A percentile compares a stretch with the other conserved stretches of the same genome.
Conservation (phyloP, 2,329 filamentous ascomycete species). For the Colletotrichum lentis region DNA sequence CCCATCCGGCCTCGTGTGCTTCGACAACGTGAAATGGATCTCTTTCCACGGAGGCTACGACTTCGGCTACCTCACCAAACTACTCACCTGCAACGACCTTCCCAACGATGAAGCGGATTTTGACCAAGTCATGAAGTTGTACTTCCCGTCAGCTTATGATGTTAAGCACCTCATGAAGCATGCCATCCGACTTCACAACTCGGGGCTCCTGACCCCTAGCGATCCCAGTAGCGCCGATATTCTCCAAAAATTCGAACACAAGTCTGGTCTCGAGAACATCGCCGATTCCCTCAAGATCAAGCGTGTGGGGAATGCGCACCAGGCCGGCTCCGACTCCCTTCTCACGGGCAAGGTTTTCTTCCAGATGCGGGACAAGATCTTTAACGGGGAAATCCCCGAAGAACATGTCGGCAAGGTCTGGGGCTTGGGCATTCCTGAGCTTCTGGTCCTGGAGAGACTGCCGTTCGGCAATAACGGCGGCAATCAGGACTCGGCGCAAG, state of each 20-base stretch:
- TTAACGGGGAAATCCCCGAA: slow-evolving; percentile 80
- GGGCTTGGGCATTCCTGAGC: slow-evolving; percentile 81
- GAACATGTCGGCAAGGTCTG: slow-evolving; percentile 92
- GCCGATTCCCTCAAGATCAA: slow-evolving; percentile 93
- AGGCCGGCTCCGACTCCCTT: slow-evolving; percentile 91
- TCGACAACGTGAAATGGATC: slow-evolving; percentile 92
- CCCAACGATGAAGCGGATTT: slow-evolving; percentile 92
- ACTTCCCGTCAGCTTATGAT: slow-evolving; percentile 93
- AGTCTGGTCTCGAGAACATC: slow-evolving; percentile 91
- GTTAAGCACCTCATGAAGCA: slow-evolving; percentile 98
- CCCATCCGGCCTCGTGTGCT: slow-evolving; percentile 87
- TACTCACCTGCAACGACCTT: slow-evolving; percentile 82
- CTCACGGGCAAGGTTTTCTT: slow-evolving; percentile 96
- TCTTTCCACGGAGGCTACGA: slow-evolving; percentile 98
- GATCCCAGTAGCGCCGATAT: slow-evolving; percentile 75
- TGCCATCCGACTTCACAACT: slow-evolving; percentile 74
- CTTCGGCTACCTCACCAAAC: slow-evolving; percentile 96
- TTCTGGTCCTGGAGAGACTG: slow-evolving; percentile 51
- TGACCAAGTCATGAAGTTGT: slow-evolving; percentile 85
- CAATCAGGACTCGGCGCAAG: slow-evolving; percentile 49
- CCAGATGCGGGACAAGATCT: slow-evolving; percentile 88
- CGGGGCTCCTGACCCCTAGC: slow-evolving; percentile 68
- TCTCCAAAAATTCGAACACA: slow-evolving; percentile 84
- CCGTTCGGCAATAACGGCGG: slow-evolving; percentile 47
- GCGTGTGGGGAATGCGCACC: slow-evolving; percentile 85